Percentiles rank a stretch among this genome's conserved stretches.
These are phyloP conservation scores for Kuraishia piskuri DNA, from an alignment of 805 yeast species.

Conservation along the genomic window DNA sequence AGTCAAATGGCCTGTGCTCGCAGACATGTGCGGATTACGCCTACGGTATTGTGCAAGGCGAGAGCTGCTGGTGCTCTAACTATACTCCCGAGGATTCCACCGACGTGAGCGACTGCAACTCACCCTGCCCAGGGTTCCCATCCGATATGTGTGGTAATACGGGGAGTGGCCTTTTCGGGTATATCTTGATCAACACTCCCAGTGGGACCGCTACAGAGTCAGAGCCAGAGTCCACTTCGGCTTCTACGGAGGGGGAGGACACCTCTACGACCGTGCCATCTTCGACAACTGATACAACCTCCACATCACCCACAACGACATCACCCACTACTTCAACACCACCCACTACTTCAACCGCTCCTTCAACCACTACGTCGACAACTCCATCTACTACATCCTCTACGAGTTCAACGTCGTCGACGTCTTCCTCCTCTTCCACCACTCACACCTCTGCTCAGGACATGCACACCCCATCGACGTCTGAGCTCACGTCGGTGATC, in stretches of 20 bases:
- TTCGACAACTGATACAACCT: slow-evolving; percentile 8
- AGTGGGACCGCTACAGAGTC: not conserved
- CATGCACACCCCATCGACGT: slow-evolving; percentile 6
- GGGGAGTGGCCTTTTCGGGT: slow-evolving; percentile 2
- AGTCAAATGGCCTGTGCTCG: slow-evolving; percentile 33
- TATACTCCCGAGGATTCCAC: slow-evolving; percentile 31
- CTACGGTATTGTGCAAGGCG: slow-evolving; percentile 36
- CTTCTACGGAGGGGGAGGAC: not conserved
- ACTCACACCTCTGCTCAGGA: too few species aligned
- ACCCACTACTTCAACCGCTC: slow-evolving; percentile 2
- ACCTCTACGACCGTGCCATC: slow-evolving; percentile 4
- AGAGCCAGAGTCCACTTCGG: not conserved
- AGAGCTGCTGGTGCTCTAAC: slow-evolving; percentile 41
- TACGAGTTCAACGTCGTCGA: slow-evolving; percentile 8
- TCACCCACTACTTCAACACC: not conserved
- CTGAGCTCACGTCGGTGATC: slow-evolving; percentile 7
- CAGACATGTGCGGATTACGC: slow-evolving; percentile 29
- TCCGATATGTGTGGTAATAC: slow-evolving; percentile 29
- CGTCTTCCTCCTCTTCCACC: slow-evolving; percentile 12
- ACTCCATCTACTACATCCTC: not conserved
- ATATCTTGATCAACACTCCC: not conserved
- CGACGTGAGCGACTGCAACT: slow-evolving; percentile 22
- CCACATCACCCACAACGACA: slow-evolving; percentile 1
- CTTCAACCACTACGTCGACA: not conserved
- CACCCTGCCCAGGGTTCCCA: slow-evolving; percentile 36